phyloP scores from a whole-genome alignment of 1,284 basidiomycete genomes.

The Naganishia cerealis region DNA sequence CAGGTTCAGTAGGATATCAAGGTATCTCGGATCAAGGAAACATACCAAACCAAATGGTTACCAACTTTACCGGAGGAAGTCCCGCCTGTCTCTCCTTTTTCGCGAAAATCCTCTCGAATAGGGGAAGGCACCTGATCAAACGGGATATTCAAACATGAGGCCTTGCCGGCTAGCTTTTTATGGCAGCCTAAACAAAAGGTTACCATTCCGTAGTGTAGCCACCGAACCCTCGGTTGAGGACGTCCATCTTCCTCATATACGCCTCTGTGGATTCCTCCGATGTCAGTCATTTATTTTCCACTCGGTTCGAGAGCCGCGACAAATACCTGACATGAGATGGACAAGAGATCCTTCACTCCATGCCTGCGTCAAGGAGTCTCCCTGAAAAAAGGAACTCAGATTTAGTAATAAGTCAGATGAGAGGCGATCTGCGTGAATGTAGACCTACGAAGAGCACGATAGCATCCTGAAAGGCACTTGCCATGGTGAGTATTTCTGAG shows the following conservation, averaged over 20 bases:
- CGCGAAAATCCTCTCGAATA: conserved; percentile 70
- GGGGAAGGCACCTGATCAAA: conserved; percentile 62
- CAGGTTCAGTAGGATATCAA: conserved; percentile 6
- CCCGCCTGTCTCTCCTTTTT: conserved; percentile 59
- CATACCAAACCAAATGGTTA: conserved; percentile 79
- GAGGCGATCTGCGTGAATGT: not conserved
- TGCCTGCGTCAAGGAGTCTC: conserved; percentile 52
- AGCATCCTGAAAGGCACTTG: conserved; percentile 44
- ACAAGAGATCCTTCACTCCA: conserved; percentile 45
- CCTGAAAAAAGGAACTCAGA: conserved; percentile 38
- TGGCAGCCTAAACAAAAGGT: not conserved
- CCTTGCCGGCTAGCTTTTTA: not conserved
- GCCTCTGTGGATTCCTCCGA: conserved; percentile 57
- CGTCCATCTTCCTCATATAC: conserved; percentile 75
- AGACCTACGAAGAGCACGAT: conserved; percentile 49
- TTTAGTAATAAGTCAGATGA: not conserved
- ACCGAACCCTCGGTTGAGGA: conserved; percentile 71
- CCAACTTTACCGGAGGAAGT: conserved; percentile 64
- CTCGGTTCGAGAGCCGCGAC: not conserved
- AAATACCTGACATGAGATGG: conserved; percentile 45
- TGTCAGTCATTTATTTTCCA: not conserved
- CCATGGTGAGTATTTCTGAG: conserved; percentile 39
- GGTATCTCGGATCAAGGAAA: conserved; percentile 23
- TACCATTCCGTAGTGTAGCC: conserved; percentile 77
- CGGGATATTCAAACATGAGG: too few relatives aligned